phyloP scores from a whole-genome alignment of 257 asterid genomes.

The Jacaranda mimosifolia region DNA sequence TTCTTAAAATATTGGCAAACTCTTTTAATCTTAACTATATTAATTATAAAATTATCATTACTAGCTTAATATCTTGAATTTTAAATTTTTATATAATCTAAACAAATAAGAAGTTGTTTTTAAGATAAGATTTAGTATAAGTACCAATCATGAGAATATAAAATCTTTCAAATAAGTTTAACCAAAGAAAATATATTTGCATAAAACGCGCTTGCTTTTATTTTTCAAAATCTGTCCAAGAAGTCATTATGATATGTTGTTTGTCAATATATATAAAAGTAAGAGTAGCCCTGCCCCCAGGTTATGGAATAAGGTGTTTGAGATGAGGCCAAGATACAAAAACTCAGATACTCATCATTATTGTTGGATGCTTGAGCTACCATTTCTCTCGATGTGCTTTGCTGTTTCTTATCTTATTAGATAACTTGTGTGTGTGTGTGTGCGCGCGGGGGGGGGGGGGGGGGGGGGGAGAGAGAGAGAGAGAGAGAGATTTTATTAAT shows the following conservation, averaged over 20 bases:
- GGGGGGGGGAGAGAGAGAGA: constrained; percentile 19
- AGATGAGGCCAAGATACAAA: constrained; percentile 38
- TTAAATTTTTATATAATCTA: too few relatives aligned
- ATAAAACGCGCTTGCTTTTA: neutral
- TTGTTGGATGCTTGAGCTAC: constrained; percentile 13
- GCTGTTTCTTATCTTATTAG: constrained; percentile 39
- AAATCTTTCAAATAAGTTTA: too few relatives aligned
- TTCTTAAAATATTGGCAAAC: too few relatives aligned
- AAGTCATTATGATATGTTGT: constrained; percentile 8
- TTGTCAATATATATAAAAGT: constrained; percentile 13
- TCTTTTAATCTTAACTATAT: too few relatives aligned
- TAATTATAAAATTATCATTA: too few relatives aligned
- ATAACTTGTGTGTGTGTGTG: neutral
- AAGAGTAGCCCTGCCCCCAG: neutral
- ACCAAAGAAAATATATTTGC: too few relatives aligned
- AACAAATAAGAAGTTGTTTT: too few relatives aligned
- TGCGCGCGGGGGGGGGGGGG: neutral
- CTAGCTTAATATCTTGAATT: too few relatives aligned
- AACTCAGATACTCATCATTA: neutral
- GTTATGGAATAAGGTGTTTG: constrained; percentile 31
- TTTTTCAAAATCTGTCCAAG: neutral
- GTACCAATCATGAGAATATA: too few relatives aligned
- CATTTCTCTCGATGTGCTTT: neutral
- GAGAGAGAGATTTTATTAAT: neutral
- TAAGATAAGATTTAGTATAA: too few relatives aligned